Evolutionary conservation across 2,329 filamentous ascomycete genomes (phyloP).

Genomic region (Colletotrichum scovillei): DNA sequence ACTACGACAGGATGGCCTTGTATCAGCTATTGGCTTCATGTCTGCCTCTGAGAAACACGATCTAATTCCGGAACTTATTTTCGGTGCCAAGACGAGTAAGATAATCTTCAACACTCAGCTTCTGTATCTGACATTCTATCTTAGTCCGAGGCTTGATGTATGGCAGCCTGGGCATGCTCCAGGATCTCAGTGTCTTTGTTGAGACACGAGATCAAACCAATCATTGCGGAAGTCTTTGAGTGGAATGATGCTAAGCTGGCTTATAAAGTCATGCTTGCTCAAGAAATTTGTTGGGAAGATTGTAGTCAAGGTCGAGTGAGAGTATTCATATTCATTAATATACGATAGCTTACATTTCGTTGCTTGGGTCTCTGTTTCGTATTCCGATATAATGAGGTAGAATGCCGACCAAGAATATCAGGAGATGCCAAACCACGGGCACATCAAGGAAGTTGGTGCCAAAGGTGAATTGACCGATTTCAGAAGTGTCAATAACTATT

Average conservation of each 20-base stretch:
- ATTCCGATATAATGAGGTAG: too few species aligned
- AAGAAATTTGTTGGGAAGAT: background rate
- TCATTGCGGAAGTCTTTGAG: background rate
- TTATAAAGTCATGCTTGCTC: background rate
- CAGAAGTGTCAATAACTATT: background rate
- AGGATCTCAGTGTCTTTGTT: background rate
- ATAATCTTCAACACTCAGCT: background rate
- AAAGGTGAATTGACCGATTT: accelerated
- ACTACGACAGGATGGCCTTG: background rate
- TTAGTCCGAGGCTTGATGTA: background rate
- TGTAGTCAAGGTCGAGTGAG: background rate
- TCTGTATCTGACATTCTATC: background rate
- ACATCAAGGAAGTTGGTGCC: too few species aligned
- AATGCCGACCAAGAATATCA: too few species aligned
- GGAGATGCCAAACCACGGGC: accelerated
- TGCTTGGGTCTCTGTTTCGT: too few species aligned
- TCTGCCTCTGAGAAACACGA: background rate
- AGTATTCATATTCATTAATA: too few species aligned
- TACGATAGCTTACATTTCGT: too few species aligned
- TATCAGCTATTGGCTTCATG: background rate
- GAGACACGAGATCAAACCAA: background rate
- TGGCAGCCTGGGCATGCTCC: background rate
- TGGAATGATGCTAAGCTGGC: background rate
- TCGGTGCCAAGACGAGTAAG: background rate
- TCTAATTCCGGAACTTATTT: background rate